phyloP scores from a whole-genome alignment of 192 early-diverging fungal genomes.

The Gorgonomyces haynaldii region DNA sequence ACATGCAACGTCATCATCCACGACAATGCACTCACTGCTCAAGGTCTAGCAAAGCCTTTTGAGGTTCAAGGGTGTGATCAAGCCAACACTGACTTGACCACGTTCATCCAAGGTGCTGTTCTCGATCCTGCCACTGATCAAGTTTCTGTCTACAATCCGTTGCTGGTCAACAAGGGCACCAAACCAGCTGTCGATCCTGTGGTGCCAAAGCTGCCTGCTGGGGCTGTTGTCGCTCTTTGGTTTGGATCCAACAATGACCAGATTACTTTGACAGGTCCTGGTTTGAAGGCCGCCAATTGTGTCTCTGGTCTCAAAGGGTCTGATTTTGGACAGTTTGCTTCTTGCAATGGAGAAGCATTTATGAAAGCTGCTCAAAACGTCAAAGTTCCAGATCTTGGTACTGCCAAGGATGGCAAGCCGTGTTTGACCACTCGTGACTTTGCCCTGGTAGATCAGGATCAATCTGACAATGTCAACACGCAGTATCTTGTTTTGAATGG shows the following conservation, averaged over 20 bases:
- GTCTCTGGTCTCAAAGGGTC: constrained; percentile 13
- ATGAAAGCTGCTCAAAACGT: constrained; percentile 16
- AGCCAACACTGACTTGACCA: constrained; percentile 4
- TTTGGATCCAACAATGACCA: constrained; percentile 26
- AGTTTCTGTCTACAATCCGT: constrained; percentile 22
- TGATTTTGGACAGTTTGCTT: constrained; percentile 27
- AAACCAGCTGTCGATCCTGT: constrained; percentile 15
- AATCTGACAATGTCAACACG: constrained; percentile 29
- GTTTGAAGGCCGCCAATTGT: constrained; percentile 18
- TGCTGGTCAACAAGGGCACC: constrained; percentile 23
- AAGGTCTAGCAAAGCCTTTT: constrained; percentile 17
- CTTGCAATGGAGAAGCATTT: constrained; percentile 25
- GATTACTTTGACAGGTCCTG: constrained; percentile 16
- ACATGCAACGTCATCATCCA: constrained; percentile 5
- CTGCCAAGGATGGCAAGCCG: constrained; percentile 11
- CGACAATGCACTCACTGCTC: constrained; percentile 14
- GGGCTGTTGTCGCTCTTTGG: constrained; percentile 22
- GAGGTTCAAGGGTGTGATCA: constrained; percentile 22
- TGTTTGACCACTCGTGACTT: constrained; percentile 26
- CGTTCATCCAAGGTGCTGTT: constrained; percentile 24
- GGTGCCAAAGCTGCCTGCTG: constrained; percentile 18
- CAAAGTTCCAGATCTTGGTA: constrained; percentile 18
- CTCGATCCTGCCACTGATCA: constrained; percentile 17
- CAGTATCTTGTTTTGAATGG: constrained; percentile 13
- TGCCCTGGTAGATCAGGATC: constrained; percentile 18